phyloP scores from a whole-genome alignment of 2,329 filamentous ascomycete genomes.

The Trichoderma oligosporum region DNA sequence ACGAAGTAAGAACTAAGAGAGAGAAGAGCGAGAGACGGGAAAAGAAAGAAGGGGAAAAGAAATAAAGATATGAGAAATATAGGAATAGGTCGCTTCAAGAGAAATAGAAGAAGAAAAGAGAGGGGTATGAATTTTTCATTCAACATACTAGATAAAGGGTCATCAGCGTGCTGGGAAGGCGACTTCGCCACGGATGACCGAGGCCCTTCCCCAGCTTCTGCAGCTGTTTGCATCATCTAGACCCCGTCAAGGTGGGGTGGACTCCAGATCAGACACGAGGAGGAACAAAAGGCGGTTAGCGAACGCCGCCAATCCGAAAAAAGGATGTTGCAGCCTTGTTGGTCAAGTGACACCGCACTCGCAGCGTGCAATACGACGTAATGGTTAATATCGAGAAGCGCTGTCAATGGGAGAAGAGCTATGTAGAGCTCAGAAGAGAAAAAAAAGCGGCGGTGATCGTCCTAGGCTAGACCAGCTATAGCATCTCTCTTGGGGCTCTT shows the following conservation, averaged over 20 bases:
- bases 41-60: not conserved
- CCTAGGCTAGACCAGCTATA: conserved; percentile 5
- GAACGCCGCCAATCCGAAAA: conserved; percentile 17
- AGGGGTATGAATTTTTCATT: not conserved
- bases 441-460: not conserved
- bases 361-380: conserved; percentile 15
- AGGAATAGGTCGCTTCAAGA: too few relatives aligned
- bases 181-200: conserved; percentile 12
- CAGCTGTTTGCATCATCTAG: conserved; percentile 17
- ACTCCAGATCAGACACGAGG: conserved; percentile 18
- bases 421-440: too few relatives aligned
- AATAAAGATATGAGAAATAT: too few relatives aligned
- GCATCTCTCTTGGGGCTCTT: not conserved
- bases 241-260: conserved; percentile 14
- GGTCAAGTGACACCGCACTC: conserved; percentile 19
- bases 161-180: conserved; percentile 5
- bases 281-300: conserved; percentile 9
- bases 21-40: not conserved
- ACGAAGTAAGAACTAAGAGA: not conserved
- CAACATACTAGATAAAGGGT: conserved; percentile 16
- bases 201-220: conserved; percentile 16
- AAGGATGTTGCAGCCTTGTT: conserved; percentile 16
- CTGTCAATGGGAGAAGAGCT: not conserved
- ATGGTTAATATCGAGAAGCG: not conserved
- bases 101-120: not conserved